Conservation (phyloP, 257 asterid species). For the Fraxinus cuspidata region DNA sequence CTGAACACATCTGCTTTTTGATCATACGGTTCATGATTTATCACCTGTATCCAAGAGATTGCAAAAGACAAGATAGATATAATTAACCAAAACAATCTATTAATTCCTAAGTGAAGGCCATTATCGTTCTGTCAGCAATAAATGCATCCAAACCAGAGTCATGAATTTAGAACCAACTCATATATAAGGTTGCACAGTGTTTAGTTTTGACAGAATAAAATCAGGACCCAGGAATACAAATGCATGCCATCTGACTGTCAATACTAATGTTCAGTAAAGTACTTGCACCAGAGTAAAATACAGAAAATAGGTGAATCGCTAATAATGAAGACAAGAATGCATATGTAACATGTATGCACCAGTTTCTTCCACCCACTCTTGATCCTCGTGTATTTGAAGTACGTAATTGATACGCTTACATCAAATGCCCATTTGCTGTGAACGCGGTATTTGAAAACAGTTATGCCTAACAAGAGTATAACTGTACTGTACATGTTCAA, state of each 20-base stretch:
- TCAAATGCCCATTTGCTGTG: neutral
- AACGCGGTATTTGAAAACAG: neutral
- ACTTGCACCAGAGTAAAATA: neutral
- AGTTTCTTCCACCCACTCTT: neutral
- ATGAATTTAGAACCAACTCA: neutral
- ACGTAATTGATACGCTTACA: neutral
- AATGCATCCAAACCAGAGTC: neutral
- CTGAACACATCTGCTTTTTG: slow-evolving; percentile 93
- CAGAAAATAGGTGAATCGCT: neutral
- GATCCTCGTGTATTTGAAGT: neutral
- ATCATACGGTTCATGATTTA: slow-evolving; percentile 88
- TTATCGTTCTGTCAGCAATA: neutral
- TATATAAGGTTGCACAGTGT: neutral
- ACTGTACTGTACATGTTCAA: neutral
- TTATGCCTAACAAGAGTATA: neutral
- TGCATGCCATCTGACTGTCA: neutral
- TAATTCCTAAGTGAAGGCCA: neutral
- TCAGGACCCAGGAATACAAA: neutral
- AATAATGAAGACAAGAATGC: neutral
- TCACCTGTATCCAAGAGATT: slow-evolving; percentile 49
- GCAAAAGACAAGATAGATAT: neutral
- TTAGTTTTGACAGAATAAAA: neutral
- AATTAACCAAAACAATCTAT: neutral
- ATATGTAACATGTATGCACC: neutral
- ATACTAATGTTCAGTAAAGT: neutral